Percentiles rank a stretch among this genome's conserved stretches.
These are phyloP conservation scores for Dovyalis caffra DNA, from an alignment of 345 rosid species.

Conservation along the genomic window DNA sequence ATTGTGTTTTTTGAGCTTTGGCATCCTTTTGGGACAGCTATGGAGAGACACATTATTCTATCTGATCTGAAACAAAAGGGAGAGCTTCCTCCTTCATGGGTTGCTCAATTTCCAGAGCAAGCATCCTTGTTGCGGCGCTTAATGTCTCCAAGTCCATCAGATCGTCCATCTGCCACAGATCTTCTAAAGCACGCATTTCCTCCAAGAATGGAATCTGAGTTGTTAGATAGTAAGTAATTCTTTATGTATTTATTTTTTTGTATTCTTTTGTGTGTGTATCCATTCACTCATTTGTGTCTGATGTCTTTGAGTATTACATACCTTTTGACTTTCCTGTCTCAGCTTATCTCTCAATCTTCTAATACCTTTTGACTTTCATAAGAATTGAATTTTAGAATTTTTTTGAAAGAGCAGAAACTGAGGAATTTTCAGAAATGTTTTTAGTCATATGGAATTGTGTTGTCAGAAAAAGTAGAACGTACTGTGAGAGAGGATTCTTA, in stretches of 20 bases:
- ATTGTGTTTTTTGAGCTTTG: slow-evolving; percentile 93
- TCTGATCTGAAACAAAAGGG: slow-evolving; percentile 85
- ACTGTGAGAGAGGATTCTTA: not conserved
- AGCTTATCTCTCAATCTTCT: not conserved
- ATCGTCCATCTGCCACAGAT: slow-evolving; percentile 92
- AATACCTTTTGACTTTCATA: not conserved
- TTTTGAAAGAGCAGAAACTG: not conserved
- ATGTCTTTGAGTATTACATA: not conserved
- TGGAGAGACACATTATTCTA: slow-evolving; percentile 78
- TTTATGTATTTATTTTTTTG: too few species aligned
- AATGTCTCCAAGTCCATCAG: slow-evolving; percentile 94
- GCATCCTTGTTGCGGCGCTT: slow-evolving; percentile 65
- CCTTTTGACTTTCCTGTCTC: not conserved
- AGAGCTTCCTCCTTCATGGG: slow-evolving; percentile 78
- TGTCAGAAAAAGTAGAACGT: not conserved
- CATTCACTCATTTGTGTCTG: not conserved
- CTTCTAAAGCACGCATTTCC: slow-evolving; percentile 82
- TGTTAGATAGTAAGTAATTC: slow-evolving; percentile 70
- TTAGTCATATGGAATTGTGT: not conserved
- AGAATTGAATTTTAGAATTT: not conserved
- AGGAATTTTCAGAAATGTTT: not conserved
- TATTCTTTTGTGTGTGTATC: not conserved
- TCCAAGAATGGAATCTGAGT: slow-evolving; percentile 86
- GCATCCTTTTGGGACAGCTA: slow-evolving; percentile 92
- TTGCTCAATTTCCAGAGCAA: slow-evolving; percentile 82